Evolutionary conservation across 345 rosid species (phyloP), one percentile per base, ranked within the genome.

Genomic region (Brassica incana): DNA sequence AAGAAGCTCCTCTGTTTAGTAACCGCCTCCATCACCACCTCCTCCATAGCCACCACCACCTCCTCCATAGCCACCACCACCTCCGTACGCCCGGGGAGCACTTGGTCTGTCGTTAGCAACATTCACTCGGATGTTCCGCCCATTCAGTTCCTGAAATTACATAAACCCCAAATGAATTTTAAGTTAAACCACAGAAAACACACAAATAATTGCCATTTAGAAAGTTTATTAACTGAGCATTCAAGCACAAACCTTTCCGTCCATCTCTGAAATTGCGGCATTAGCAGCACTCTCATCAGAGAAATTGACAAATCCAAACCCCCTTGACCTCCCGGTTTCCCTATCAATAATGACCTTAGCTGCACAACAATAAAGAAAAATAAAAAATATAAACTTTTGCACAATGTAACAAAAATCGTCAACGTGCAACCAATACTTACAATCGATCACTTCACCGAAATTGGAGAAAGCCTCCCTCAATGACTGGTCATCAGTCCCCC

Each of bases 271-370:
- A 38, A 88, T 8, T 30, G 97, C 97, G 20, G 81, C 74, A 79
- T 33, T 82, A 5, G 97, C 97, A 66, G 87, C 65, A 0, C 67
- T 85, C 66, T 54, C 82, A 15, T 73, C 74, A 9, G 58, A 5
- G 65, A 84, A 92, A 75, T 66, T 85, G 50, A 92, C 95, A 79
- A 88, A 90, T 29, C 97, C 97, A 12, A 88, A 92, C 27, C 95
- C 97, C 74, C 89, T 85, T 18, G 97, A 92, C 72, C 91, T 90
- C 67, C 97, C 93, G 2, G 85, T 38, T 5, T 88, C 93, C 81
- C 95, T 90, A 72, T 92, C 95, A 0, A 56, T 45, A 56, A 92
- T 80, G 56, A 90, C 85, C 73, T 69, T 88, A 2, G 91, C 97
- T 90, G 86, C 35, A 78, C 43, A 62, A 14, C 6, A 63, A 14